Evolutionary conservation across 2,329 filamentous ascomycete species (phyloP).

Genomic region (Aspergillus amoenus): DNA sequence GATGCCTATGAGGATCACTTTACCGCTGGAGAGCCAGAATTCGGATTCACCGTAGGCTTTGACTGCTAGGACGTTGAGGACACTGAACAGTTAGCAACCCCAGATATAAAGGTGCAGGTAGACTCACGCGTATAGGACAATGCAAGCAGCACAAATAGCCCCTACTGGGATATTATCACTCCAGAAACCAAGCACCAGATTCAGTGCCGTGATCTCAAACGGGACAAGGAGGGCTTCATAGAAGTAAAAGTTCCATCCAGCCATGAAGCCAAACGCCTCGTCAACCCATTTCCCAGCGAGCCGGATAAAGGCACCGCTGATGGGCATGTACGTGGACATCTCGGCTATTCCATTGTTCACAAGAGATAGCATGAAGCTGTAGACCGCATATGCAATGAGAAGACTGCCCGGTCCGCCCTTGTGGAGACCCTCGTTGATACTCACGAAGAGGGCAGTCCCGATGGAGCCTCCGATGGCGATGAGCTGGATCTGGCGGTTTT

Average conservation of each 20-base stretch:
- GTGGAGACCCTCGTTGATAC: neutral
- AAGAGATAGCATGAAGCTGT: neutral
- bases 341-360: neutral
- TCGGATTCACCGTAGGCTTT: conserved; percentile 13
- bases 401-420: neutral
- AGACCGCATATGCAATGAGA: neutral
- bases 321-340: neutral
- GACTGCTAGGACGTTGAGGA: neutral
- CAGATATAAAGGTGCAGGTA: too few species aligned
- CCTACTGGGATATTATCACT: conserved; percentile 40
- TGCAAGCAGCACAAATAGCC: conserved; percentile 42
- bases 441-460: neutral
- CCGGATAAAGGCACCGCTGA: conserved; percentile 32
- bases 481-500: neutral
- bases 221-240: conserved; percentile 41
- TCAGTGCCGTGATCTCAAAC: conserved; percentile 16
- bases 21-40: conserved; percentile 31
- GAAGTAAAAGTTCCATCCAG: conserved; percentile 51
- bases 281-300: conserved; percentile 47
- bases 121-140: neutral
- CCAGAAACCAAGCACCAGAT: too few species aligned
- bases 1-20: conserved; percentile 65
- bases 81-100: too few species aligned
- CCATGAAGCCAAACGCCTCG: conserved; percentile 45
- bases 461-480: neutral